These are phyloP conservation scores for Conringia planisiliqua DNA, from an alignment of 345 rosid genomes.

Conservation along the genomic window DNA sequence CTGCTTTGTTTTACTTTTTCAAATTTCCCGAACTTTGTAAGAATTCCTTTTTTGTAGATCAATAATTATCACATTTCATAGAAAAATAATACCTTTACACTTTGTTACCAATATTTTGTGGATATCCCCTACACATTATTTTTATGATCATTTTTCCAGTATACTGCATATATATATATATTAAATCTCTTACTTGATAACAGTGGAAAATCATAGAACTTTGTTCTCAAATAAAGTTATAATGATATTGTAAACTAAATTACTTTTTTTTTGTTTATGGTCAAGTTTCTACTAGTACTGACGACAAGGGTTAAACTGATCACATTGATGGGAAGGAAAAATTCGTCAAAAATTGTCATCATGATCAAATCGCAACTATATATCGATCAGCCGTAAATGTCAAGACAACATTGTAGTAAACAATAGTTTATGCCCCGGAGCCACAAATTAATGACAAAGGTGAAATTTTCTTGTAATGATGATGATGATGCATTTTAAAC, in stretches of 20 bases:
- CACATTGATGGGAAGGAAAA: conserved; percentile 9
- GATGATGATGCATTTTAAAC: conserved; percentile 28
- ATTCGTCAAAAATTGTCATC: conserved; percentile 28
- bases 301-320: background rate
- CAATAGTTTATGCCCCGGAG: conserved; percentile 30
- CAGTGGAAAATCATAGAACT: background rate
- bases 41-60: no score
- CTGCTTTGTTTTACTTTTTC: no score
- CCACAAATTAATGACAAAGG: conserved; percentile 20
- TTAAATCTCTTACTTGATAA: background rate
- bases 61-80: no score
- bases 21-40: no score
- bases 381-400: conserved; percentile 19
- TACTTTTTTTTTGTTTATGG: background rate
- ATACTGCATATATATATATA: background rate
- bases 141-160: background rate
- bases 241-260: background rate
- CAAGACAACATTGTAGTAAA: conserved; percentile 21
- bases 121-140: background rate
- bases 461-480: conserved; percentile 27
- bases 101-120: background rate
- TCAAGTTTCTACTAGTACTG: background rate
- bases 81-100: background rate
- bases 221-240: background rate
- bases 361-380: conserved; percentile 25